Conservation (phyloP, 345 rosid species). For the Angophora floribunda region DNA sequence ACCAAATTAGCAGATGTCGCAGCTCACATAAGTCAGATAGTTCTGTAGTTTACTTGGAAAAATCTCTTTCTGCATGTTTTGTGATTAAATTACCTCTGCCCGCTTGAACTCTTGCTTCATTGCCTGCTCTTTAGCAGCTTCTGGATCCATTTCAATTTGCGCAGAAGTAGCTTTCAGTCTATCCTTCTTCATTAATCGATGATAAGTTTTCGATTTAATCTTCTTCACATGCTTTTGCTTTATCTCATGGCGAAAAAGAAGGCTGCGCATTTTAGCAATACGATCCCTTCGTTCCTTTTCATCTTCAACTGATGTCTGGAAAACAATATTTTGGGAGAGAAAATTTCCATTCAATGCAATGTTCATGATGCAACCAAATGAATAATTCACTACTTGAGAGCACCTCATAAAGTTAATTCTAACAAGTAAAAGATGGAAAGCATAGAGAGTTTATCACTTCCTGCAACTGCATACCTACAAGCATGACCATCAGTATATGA, state of each 20-base stretch:
- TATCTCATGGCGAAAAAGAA: slow-evolving; percentile 83
- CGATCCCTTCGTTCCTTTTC: slow-evolving; percentile 42
- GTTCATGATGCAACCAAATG: background rate
- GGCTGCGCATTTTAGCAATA: slow-evolving; percentile 77
- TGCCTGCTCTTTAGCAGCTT: slow-evolving; percentile 74
- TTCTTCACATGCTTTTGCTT: slow-evolving; percentile 79
- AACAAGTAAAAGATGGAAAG: background rate
- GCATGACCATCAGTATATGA: background rate
- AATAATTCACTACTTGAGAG: background rate
- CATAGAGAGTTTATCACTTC: background rate
- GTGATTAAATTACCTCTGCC: slow-evolving; percentile 54
- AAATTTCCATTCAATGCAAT: background rate
- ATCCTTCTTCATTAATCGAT: slow-evolving; percentile 66
- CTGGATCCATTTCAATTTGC: slow-evolving; percentile 63
- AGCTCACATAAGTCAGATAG: background rate
- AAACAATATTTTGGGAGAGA: background rate
- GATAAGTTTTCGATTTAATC: slow-evolving; percentile 86
- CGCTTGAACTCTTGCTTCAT: slow-evolving; percentile 66
- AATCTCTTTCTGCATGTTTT: background rate
- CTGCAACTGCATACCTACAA: background rate
- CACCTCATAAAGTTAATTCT: background rate
- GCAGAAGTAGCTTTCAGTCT: slow-evolving; percentile 29
- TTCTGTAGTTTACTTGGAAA: background rate
- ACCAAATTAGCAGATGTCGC: slow-evolving; percentile 1
- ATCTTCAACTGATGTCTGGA: slow-evolving; percentile 76